phyloP scores from a whole-genome alignment of 257 asterid species.

The Solanum rostratum region DNA sequence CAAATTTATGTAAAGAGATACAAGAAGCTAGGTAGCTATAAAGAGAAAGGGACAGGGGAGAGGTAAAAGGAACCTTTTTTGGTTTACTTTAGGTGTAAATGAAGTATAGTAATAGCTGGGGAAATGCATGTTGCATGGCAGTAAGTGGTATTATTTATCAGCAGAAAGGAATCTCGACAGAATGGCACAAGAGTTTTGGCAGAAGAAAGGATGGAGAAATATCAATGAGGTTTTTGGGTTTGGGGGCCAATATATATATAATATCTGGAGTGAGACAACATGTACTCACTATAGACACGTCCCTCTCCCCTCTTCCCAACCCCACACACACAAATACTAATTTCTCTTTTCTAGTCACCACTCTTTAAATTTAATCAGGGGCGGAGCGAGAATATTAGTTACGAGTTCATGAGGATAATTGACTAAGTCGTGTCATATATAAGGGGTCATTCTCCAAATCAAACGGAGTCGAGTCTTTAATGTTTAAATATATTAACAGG shows the following conservation, averaged over 20 bases:
- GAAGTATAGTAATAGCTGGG: background rate
- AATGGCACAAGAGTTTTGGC: background rate
- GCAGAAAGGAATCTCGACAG: conserved; percentile 2
- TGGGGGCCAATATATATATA: background rate
- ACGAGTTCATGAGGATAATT: background rate
- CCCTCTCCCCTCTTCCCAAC: background rate
- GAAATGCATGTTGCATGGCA: background rate
- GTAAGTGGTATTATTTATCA: background rate
- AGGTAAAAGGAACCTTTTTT: background rate
- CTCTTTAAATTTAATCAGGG: background rate
- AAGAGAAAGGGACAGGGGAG: background rate
- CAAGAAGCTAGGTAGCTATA: background rate
- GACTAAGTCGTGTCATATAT: background rate
- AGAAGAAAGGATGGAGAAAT: background rate
- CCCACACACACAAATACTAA: background rate
- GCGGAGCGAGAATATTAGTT: background rate
- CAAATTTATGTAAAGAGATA: no score
- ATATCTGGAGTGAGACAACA: background rate
- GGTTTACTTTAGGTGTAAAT: background rate
- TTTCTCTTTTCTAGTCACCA: background rate
- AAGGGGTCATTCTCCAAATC: background rate
- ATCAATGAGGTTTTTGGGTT: background rate
- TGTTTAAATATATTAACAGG: background rate
- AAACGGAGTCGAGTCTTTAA: background rate
- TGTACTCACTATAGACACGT: background rate